A percentile compares a stretch with the other conserved stretches of the same genome.
Evolutionary conservation across 2,329 filamentous ascomycete species (phyloP).

Genomic region (Allantophomopsis cytisporea): DNA sequence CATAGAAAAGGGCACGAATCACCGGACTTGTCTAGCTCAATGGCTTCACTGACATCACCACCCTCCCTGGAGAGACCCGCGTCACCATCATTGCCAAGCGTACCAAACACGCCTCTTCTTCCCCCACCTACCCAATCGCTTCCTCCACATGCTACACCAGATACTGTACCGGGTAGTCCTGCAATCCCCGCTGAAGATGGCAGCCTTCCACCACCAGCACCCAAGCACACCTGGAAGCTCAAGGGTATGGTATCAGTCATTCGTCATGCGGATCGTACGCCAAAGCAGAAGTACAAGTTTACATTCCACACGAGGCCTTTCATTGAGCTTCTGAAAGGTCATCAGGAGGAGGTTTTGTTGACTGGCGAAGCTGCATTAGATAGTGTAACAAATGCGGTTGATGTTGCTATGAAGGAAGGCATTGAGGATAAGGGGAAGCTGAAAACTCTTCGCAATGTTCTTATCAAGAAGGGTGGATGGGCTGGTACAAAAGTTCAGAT

Average conservation of each 20-base stretch:
- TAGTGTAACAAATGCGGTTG: slow-evolving; percentile 82
- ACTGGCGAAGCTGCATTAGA: slow-evolving; percentile 82
- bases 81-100: not conserved
- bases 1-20: slow-evolving; percentile 25
- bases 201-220: slow-evolving; percentile 41
- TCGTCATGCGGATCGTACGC: slow-evolving; percentile 89
- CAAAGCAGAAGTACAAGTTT: slow-evolving; percentile 99
- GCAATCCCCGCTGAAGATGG: slow-evolving; percentile 6
- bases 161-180: slow-evolving; percentile 10
- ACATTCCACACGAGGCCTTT: slow-evolving; percentile 97
- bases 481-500: slow-evolving; percentile 97
- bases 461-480: slow-evolving; percentile 88
- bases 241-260: slow-evolving; percentile 97
- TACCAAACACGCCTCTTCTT: slow-evolving; percentile 6
- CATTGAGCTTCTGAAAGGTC: slow-evolving; percentile 84
- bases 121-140: slow-evolving; percentile 12
- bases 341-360: slow-evolving; percentile 89
- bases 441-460: slow-evolving; percentile 69
- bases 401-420: slow-evolving; percentile 62
- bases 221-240: slow-evolving; percentile 93
- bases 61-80: not conserved
- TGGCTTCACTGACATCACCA: not conserved
- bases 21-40: slow-evolving; percentile 21
- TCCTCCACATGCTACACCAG: slow-evolving; percentile 8
- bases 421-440: slow-evolving; percentile 81